Base-by-base conservation (phyloP, 2,329 filamentous ascomycete species). In the Monosporascus ibericus region DNA sequence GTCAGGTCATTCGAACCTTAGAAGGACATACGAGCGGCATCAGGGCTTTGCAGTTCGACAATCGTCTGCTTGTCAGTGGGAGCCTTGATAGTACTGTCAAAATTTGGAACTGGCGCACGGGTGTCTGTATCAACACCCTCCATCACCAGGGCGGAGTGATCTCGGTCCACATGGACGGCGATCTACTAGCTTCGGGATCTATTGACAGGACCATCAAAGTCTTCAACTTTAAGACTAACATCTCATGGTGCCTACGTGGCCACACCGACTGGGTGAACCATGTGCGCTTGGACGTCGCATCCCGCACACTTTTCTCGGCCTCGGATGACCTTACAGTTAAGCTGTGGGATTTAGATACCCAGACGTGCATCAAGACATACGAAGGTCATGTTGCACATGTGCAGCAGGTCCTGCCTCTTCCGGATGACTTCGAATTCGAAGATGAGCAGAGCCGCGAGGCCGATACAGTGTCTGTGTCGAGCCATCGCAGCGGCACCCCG, bases 91-190 rank as follows among this genome's bases (percentile, higher is more conserved):
- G 84, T 48, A 95, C 87, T 5, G 81, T 99, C 63, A 92, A 89
- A 67, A 84, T 99, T 36, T 99, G 94, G 94, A 95, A 99, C 66
- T 96, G 92, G 91, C 83, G 88, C 56, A 96, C 90, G 0, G 94
- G 94, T 47, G 83, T 90, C 62, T 91, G 90, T 61, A 79, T 96
- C 52, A 88, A 86, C 48, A 95, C 87, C 0, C 85, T 95, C 51
- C 79, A 81, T 22, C 94, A 97, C 65, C 82, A 78, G 18, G 86
- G 85, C 37, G 92, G 92, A 14, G 88, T 99, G 25, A 87, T 97
- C 57, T 86, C 86, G 22, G 80, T 97, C 8, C 88, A 97, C 70
- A 95, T 95, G 67, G 90, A 92, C 55, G 85, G 83, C 20, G 88
- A 88, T 52, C 85, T 91, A 47, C 78, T 97, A 18, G 92, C 90